Evolutionary conservation across 345 rosid genomes (phyloP).

Genomic region (Pistacia atlantica): DNA sequence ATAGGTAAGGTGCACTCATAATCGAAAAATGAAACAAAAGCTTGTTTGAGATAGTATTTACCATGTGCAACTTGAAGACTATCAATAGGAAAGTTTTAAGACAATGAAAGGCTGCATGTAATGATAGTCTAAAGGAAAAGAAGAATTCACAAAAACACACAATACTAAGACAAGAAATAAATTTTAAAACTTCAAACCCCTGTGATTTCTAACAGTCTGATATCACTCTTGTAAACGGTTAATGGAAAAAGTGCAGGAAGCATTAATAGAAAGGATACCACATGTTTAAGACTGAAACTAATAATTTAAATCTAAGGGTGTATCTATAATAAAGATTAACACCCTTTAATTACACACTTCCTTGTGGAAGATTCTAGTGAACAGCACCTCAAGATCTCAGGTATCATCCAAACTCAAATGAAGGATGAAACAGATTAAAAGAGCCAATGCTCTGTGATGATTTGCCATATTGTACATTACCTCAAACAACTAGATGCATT

Average conservation of each 20-base stretch:
- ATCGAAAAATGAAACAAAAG: not conserved
- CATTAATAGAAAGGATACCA: not conserved
- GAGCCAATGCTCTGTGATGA: not conserved
- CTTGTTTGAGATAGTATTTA: slow-evolving; percentile 1
- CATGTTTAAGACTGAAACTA: not conserved
- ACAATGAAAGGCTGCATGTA: not conserved
- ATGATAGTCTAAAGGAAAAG: not conserved
- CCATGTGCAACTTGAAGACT: not conserved
- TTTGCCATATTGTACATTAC: not conserved
- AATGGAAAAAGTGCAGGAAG: not conserved
- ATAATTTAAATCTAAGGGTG: too few relatives aligned
- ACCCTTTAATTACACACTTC: not conserved
- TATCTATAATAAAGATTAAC: not conserved
- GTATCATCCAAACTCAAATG: not conserved
- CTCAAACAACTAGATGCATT: not conserved
- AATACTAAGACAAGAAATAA: not conserved
- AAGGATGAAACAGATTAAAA: not conserved
- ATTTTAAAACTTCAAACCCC: not conserved
- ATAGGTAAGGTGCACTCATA: not conserved
- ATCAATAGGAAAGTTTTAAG: not conserved
- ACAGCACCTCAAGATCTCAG: not conserved
- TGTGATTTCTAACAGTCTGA: not conserved
- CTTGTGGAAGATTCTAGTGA: not conserved
- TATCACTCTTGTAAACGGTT: not conserved
- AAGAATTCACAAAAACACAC: not conserved